Conservation (phyloP, 2,329 filamentous ascomycete species). For the Botrytis tulipae region DNA sequence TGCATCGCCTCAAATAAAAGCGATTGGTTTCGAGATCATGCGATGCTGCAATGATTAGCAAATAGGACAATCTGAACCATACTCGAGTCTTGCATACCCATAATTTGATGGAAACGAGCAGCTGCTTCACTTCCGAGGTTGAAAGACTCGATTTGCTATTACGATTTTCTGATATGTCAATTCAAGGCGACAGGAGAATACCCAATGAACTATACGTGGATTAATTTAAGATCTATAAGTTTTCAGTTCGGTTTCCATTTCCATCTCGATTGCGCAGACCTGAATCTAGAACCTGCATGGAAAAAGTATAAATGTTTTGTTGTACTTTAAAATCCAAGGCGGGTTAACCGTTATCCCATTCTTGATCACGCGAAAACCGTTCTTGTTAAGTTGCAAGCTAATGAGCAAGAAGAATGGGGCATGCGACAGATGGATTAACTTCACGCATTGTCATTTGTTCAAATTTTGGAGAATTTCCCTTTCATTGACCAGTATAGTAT, state of each 20-base stretch:
- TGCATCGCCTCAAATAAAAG: constrained; percentile 9
- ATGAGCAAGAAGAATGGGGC: constrained; percentile 3
- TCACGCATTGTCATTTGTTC: constrained; percentile 11
- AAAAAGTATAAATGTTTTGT: neutral
- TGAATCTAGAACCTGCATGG: constrained; percentile 20
- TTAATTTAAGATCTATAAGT: constrained; percentile 3
- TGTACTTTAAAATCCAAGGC: neutral
- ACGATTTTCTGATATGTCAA: constrained; percentile 11
- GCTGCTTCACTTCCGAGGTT: neutral
- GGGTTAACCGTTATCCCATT: constrained; percentile 14
- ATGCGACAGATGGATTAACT: constrained; percentile 2
- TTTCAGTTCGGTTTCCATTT: neutral
- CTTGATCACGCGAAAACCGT: constrained; percentile 16
- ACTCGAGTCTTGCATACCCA: neutral
- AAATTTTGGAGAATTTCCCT: neutral
- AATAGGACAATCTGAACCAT: constrained; percentile 2
- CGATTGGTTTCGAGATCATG: constrained; percentile 7
- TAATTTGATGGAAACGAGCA: neutral
- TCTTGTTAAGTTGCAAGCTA: neutral
- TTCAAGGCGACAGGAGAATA: neutral
- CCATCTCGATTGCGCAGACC: constrained; percentile 7
- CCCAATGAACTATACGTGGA: neutral
- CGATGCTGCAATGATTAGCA: neutral
- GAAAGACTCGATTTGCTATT: neutral
- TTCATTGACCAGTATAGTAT: constrained; percentile 17